Base-by-base conservation (phyloP, 371 early-diverging fungal genomes). In the Apophysomyces sp. region DNA sequence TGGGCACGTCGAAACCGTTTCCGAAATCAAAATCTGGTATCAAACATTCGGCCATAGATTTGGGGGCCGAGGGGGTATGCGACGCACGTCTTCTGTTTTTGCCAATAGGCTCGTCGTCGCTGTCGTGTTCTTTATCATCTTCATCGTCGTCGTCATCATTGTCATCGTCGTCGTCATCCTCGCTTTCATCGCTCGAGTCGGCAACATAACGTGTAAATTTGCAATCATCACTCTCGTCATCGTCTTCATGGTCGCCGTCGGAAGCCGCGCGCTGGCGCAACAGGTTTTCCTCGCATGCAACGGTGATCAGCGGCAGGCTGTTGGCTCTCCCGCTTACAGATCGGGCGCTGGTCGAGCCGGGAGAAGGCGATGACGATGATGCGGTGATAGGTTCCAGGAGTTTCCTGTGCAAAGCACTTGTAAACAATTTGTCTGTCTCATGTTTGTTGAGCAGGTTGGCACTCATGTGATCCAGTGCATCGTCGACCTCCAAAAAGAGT, bases 21-120 rank as follows among this genome's bases (percentile, higher is more conserved):
- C 78, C 79, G 65, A 78, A 78, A 37, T 78, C 79, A 57, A 78
- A 78, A 58, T 78, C 79, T 27, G 76, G 79, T 49, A 78, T 76
- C 15, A 75, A 54, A 13, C 62, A 61, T 27, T 76, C 67, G 1
- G 65, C 71, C 51, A 63, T 39, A 0, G 67, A 61, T 31, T 60
- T 67, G 4, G 62, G 57, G 13, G 26, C 52, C 1, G 54, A 53
- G 18, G 54, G 54, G 15, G 29, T 53, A 2, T 44, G 49, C 21
- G 49, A 44, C 7, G 49, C 16, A 21, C 21, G 49, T 28, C 49
- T 15, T 18, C 39, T 62, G 16, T 65, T 71, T 60, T 68, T 76
- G 9, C 72, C 72, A 40, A 76, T 73, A 13, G 74, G 74, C 24
- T 78, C 79, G 58, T 78, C 76, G 24, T 78, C 78, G 32, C 76